Base-by-base conservation (phyloP, 768 basidiomycete genomes). In the Auricularia sp. region DNA sequence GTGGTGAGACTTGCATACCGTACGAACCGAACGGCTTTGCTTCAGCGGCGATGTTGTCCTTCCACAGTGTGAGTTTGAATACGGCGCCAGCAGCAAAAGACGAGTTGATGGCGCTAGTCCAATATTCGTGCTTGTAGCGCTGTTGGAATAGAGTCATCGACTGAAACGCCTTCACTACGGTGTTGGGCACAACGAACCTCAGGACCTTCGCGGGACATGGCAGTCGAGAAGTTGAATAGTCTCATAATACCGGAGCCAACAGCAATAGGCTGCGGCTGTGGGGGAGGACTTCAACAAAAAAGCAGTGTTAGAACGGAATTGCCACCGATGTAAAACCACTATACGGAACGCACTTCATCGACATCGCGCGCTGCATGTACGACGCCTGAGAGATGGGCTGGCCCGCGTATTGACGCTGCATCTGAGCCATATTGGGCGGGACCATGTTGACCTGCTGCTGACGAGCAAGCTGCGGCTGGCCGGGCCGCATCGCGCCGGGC, bases 61-160 rank as follows among this genome's bases (percentile, higher is more conserved):
- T 90, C 91, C 91, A 92, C n/a, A 93, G 75, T 2, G 89, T 91
- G 68, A 93, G 80, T 72, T 85, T 89, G 84, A 92, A 84, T 58
- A 83, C 74, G 23, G 89, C 87, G 65, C 83, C 83, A 2, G 84
- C 80, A 8, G 84, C 83, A 70, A 92, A 93, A 67, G 86, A 91
- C 35, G 87, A 84, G 61, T 79, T 78, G 65, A 91, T 81, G 43
- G 90, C 69, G 3, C 77, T 76, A 11, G 78, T 77, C 91, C 91
- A 93, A 77, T 82, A 88, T 8, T 63, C 62, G 29, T 51, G 56
- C n/a, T 65, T 56, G n/a, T 63, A 61, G 18, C 62, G 65, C 70
- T 70, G 60, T 33, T 33, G 44, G 29, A 64, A n/a, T 51, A 64
- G 43, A 23, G 63, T 62, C 12, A 58, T 12, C 5, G 36, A 51